These are phyloP conservation scores for Coemansia sp. DNA, from an alignment of 192 early-diverging fungal genomes.

Conservation along the genomic window DNA sequence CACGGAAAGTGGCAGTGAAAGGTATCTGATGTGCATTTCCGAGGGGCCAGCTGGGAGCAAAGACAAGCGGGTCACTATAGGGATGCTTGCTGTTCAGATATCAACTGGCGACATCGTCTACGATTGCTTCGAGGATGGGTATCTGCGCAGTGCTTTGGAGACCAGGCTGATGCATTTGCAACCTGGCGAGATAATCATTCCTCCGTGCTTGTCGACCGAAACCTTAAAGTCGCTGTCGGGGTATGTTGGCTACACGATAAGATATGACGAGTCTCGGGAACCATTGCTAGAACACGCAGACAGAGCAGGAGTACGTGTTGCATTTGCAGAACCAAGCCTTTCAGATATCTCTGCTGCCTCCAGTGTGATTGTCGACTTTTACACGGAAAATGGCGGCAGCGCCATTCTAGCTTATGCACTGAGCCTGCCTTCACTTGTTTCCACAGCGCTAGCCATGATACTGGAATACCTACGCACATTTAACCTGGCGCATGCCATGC, in stretches of 20 bases:
- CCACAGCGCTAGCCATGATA: slow-evolving; percentile 27
- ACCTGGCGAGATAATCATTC: slow-evolving; percentile 33
- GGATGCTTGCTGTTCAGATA: slow-evolving; percentile 85
- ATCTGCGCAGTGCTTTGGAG: slow-evolving; percentile 34
- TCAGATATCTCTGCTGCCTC: slow-evolving; percentile 11
- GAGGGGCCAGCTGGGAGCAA: slow-evolving; percentile 38
- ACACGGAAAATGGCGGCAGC: slow-evolving; percentile 8
- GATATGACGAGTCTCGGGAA: slow-evolving; percentile 42
- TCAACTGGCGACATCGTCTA: slow-evolving; percentile 80
- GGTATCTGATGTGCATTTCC: slow-evolving; percentile 87
- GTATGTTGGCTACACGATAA: slow-evolving; percentile 38
- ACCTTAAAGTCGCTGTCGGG: slow-evolving; percentile 28
- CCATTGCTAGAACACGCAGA: slow-evolving; percentile 61
- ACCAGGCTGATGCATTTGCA: slow-evolving; percentile 41
- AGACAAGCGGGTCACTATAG: slow-evolving; percentile 51
- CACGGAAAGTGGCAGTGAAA: slow-evolving; percentile 55
- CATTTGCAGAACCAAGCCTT: slow-evolving; percentile 18
- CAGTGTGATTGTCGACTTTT: slow-evolving; percentile 25
- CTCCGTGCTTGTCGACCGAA: slow-evolving; percentile 17
- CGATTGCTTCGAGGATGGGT: slow-evolving; percentile 33
- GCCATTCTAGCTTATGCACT: slow-evolving; percentile 36
- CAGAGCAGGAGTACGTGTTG: slow-evolving; percentile 34
- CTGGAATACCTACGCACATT: slow-evolving; percentile 55
- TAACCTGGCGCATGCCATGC: slow-evolving; percentile 41
- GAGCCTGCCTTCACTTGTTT: slow-evolving; percentile 18